A percentile compares a stretch with the other conserved stretches of the same genome.
Conservation (phyloP, 78 protist species). For the Dictyostelium intermedium region DNA sequence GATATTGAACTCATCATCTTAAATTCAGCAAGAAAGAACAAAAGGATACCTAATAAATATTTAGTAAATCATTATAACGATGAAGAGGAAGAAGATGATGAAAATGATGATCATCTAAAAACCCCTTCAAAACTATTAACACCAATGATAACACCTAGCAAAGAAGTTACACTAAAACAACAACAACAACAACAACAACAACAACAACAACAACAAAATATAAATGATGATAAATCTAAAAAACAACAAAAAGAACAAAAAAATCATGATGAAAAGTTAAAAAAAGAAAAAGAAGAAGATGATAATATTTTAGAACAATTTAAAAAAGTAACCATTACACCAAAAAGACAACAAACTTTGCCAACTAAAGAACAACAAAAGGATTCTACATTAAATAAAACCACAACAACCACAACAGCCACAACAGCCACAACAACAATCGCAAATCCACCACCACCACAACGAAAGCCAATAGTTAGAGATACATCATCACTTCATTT, state of each 20-base stretch:
- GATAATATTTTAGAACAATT: neutral
- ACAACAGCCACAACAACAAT: neutral
- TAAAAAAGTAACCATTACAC: neutral
- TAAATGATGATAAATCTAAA: neutral
- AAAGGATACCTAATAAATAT: neutral
- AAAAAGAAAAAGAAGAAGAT: neutral
- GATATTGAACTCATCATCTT: constrained; percentile 5
- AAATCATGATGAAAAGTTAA: neutral
- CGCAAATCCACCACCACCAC: neutral
- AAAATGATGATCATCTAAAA: neutral
- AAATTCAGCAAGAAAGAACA: neutral
- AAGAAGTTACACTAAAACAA: neutral
- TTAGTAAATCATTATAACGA: neutral
- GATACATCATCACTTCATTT: constrained; percentile 1
- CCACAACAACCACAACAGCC: neutral
- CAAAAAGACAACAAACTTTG: neutral
- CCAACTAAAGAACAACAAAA: neutral
- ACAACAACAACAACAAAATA: neutral
- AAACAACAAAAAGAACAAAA: neutral
- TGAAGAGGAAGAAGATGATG: neutral
- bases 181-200: neutral
- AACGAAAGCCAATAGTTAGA: neutral
- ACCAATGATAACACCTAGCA: neutral
- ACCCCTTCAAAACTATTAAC: neutral
- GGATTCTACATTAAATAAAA: neutral